Base-by-base conservation (phyloP, 2,329 filamentous ascomycete species). In the Sporothrix protearum region DNA sequence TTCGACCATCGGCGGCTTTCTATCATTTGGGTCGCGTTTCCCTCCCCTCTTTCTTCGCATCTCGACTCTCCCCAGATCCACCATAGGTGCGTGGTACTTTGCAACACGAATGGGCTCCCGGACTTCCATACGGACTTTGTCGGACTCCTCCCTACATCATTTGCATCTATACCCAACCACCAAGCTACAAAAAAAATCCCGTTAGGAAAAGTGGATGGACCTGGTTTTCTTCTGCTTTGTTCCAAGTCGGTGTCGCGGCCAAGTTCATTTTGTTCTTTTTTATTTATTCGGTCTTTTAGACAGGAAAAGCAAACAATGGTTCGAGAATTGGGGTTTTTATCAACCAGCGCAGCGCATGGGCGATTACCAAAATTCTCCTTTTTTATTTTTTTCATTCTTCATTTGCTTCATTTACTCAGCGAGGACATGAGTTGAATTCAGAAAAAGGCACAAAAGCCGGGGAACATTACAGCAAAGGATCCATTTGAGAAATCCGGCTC, bases 321-420 rank as follows among this genome's bases (percentile, higher is more conserved):
- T 66, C 8, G 25, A 16, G 16, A 19, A 28, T 9, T 19, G 14
- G 42, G 28, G 10, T 49, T 49, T 53, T 19, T 47, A 47, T 14
- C 59, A n/a, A n/a, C n/a, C n/a, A n/a, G n/a, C n/a, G n/a, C n/a
- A 42, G 42, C 42, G 42, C 63, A 49, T 45, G 22, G 42, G 63
- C 45, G 25, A 14, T 25, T 51, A 22, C 1, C 16, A 33, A 67
- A 67, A n/a, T 22, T 19, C 45, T 4, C 1, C 2, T 51, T 67
- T 33, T 30, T 57, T 57, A 25, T 12, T 12, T 57, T 16, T 30
- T 57, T 5, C 2, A 33, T 57, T 28, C 49, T 16, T 61, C n/a
- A 45, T 64, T 66, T 66, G 22, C 28, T 66, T 47, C 25, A 47
- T 66, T 66, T 66, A 22, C 16, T 33, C 45, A 66, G 59, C 63